Evolutionary conservation across 176 grass and related monocot genomes (phyloP).

Genomic region (Stipa capillata): DNA sequence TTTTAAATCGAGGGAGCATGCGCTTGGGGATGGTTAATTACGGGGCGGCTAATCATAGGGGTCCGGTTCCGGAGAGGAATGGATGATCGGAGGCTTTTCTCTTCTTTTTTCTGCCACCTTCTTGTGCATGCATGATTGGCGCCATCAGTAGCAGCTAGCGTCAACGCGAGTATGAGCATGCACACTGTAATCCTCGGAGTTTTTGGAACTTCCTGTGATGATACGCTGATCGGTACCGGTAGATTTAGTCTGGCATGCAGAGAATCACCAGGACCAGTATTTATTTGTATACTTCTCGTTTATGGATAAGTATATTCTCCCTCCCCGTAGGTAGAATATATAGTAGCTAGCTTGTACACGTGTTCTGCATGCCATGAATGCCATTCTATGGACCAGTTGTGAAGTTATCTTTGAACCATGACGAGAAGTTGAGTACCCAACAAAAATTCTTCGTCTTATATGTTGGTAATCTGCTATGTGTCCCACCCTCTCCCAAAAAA

Average conservation of each 20-base stretch:
- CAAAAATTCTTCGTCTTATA: not conserved
- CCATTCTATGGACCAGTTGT: not conserved
- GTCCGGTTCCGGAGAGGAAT: no score
- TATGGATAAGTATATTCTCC: not conserved
- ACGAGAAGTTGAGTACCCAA: not conserved
- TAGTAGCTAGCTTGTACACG: not conserved
- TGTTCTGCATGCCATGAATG: not conserved
- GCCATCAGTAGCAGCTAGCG: no score
- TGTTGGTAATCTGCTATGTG: not conserved
- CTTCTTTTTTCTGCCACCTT: no score
- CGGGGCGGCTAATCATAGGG: no score
- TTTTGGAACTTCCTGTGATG: constrained; percentile 24
- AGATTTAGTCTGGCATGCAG: constrained; percentile 26
- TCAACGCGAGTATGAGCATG: no score
- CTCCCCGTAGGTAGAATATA: no score
- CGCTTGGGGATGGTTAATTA: no score
- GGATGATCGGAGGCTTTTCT: no score
- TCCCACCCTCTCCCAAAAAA: no score
- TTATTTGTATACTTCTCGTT: not conserved
- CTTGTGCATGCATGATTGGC: not conserved
- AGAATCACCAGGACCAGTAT: constrained; percentile 16
- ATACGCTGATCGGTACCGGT: not conserved
- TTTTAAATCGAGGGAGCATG: no score
- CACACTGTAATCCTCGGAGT: no score
- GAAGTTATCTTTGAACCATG: not conserved